Conservation (phyloP, 2,329 filamentous ascomycete species). For the Lachnum nothofagi region DNA sequence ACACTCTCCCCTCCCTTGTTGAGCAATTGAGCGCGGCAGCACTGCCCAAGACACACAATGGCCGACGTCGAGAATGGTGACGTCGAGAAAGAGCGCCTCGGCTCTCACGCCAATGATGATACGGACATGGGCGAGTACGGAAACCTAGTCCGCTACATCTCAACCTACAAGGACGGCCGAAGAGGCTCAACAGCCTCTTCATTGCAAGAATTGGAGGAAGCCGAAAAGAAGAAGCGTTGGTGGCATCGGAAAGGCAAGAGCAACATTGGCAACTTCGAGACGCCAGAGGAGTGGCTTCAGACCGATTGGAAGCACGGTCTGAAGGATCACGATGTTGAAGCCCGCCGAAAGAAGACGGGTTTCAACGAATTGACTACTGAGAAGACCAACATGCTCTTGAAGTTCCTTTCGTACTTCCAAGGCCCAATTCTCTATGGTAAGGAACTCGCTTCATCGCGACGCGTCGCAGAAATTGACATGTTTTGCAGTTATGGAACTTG, state of each 20-base stretch:
- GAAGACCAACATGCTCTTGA: conserved; percentile 70
- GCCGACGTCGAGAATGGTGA: conserved; percentile 25
- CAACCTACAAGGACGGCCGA: conserved; percentile 58
- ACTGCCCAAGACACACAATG: conserved; percentile 14
- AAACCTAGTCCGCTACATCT: conserved; percentile 62
- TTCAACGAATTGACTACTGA: conserved; percentile 69
- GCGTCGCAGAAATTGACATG: conserved; percentile 10
- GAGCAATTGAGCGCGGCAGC: conserved; percentile 1
- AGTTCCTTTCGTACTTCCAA: conserved; percentile 71
- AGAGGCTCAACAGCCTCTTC: conserved; percentile 41
- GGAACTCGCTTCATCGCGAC: conserved; percentile 27
- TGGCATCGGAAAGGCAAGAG: conserved; percentile 52
- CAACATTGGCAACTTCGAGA: conserved; percentile 35
- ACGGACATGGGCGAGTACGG: conserved; percentile 53
- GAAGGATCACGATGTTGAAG: conserved; percentile 52
- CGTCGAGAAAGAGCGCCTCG: conserved; percentile 20
- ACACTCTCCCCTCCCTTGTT: conserved; percentile 6
- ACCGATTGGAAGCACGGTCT: conserved; percentile 65
- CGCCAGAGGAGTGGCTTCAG: conserved; percentile 62
- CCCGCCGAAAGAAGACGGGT: conserved; percentile 59
- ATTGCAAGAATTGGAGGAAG: conserved; percentile 37
- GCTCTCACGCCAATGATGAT: conserved; percentile 17
- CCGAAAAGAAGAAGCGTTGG: conserved; percentile 49
- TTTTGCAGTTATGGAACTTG: conserved; percentile 65
- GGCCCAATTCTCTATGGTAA: conserved; percentile 73